A percentile compares a stretch with the other conserved stretches of the same genome.
Conservation (phyloP, 371 early-diverging fungal genomes). For the Phascolomyces articulosus region DNA sequence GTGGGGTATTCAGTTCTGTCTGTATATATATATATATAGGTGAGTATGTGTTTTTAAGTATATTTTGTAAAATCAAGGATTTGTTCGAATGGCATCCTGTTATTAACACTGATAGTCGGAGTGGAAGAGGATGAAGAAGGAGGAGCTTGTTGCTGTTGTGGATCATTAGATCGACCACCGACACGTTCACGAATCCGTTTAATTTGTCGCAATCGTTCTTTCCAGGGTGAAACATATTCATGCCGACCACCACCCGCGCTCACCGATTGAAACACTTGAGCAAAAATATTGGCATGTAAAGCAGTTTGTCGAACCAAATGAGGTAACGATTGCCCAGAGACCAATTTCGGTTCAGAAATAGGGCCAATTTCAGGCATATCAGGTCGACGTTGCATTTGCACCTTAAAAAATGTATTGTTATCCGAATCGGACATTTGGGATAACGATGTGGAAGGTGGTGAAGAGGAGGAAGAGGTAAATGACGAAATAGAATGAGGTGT, state of each 20-base stretch:
- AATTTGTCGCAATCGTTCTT: constrained; percentile 86
- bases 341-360: constrained; percentile 77
- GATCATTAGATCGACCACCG: constrained; percentile 1
- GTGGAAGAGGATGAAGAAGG: constrained; percentile 10
- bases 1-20: background rate
- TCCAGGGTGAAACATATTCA: constrained; percentile 85
- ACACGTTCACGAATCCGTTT: constrained; percentile 68
- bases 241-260: constrained; percentile 43
- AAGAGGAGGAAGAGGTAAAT: constrained; percentile 5
- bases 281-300: constrained; percentile 89
- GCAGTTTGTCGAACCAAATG: constrained; percentile 85
- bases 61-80: constrained; percentile 67
- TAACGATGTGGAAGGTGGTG: constrained; percentile 10
- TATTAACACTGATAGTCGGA: constrained; percentile 17
- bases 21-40: too few species aligned
- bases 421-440: constrained; percentile 20
- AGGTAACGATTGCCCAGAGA: constrained; percentile 78
- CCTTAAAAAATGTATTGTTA: constrained; percentile 58
- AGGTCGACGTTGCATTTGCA: constrained; percentile 71
- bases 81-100: constrained; percentile 45
- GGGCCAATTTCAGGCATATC: constrained; percentile 90
- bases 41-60: constrained; percentile 44
- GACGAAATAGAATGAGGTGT: constrained; percentile 60
- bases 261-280: constrained; percentile 75
- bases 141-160: constrained; percentile 8